Conservation (phyloP, 805 yeast species). For the Cyberlindnera xishuangbannaensis region DNA sequence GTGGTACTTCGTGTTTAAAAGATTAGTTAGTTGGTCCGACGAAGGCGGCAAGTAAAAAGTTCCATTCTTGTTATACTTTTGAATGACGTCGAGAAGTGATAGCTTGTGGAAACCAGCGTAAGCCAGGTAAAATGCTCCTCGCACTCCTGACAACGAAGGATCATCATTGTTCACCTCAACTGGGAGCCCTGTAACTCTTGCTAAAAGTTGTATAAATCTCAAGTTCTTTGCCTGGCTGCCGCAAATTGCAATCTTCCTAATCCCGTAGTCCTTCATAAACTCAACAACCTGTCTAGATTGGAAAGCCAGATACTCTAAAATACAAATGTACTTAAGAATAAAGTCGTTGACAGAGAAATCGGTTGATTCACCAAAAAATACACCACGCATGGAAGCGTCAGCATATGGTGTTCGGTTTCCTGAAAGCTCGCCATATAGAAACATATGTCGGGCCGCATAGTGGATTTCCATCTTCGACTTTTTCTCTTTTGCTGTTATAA, state of each 20-base stretch:
- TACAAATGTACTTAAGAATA: conserved; percentile 37
- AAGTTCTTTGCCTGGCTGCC: conserved; percentile 51
- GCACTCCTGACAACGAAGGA: conserved; percentile 25
- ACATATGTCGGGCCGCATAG: conserved; percentile 30
- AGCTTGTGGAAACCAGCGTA: conserved; percentile 8
- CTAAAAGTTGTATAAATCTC: conserved; percentile 32
- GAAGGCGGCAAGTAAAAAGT: background rate
- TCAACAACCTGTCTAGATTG: conserved; percentile 40
- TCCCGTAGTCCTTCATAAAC: conserved; percentile 22
- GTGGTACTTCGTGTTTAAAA: conserved; percentile 22
- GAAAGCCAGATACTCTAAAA: conserved; percentile 46
- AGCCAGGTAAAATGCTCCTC: conserved; percentile 26
- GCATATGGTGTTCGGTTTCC: conserved; percentile 57
- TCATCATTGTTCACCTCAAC: conserved; percentile 16
- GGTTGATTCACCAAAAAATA: conserved; percentile 41
- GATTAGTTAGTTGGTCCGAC: conserved; percentile 6
- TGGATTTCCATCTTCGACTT: conserved; percentile 18
- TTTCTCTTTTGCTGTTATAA: conserved; percentile 15
- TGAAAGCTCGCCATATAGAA: conserved; percentile 48
- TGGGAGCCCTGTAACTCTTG: conserved; percentile 21
- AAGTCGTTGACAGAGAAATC: conserved; percentile 30
- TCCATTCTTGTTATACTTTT: conserved; percentile 6
- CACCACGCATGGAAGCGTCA: conserved; percentile 44
- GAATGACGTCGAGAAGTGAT: conserved; percentile 13
- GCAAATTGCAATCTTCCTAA: conserved; percentile 35